Evolutionary conservation across 345 rosid genomes (phyloP), one percentile per base, ranked within the genome.

Genomic region (Euphorbia tirucalli): DNA sequence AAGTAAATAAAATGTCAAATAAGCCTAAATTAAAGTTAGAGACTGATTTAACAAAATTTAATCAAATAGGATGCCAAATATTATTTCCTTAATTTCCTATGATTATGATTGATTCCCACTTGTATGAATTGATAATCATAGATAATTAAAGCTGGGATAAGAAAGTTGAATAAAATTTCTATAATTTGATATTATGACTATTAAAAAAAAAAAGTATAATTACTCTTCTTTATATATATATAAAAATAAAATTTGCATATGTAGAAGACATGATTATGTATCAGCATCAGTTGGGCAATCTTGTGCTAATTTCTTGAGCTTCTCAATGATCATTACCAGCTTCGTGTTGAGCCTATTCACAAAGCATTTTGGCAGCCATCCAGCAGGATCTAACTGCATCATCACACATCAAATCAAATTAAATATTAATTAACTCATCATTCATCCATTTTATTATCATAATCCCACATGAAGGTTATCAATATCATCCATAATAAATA

Each of bases 281-380:
- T 59, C 65, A 8, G 35, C 69, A 28, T 55, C n/a, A 43, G 55
- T 68, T 64, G 81, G 80, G 72, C 74, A 74, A 68, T 75, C 79
- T 74, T 83, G 89, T 25, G 86, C 90, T 46, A 89, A 73, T 79
- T 88, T 87, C 83, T 75, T 80, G 67, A 91, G 93, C 78, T 89
- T 91, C 41, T 83, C 90, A 37, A 88, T 88, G 81, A 88, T 86
- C 95, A 88, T 89, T 49, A 87, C 93, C 50, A 91, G 83, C 74
- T 84, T 91, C 19, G 97, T 88, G 73, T 88, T 89, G 35, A 86
- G 85, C 69, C 91, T 81, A 69, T 91, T 91, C 79, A 87, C 88
- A 56, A 91, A 88, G 82, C 86, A 88, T 78, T 82, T 91, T 21
- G 94, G 94, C 57, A 89, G 79, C 97, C 97, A 91, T 81, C 94